Evolutionary conservation across 192 early-diverging fungal genomes (phyloP), one percentile per base, ranked within the genome.

Genomic region (Coemansia sp.): DNA sequence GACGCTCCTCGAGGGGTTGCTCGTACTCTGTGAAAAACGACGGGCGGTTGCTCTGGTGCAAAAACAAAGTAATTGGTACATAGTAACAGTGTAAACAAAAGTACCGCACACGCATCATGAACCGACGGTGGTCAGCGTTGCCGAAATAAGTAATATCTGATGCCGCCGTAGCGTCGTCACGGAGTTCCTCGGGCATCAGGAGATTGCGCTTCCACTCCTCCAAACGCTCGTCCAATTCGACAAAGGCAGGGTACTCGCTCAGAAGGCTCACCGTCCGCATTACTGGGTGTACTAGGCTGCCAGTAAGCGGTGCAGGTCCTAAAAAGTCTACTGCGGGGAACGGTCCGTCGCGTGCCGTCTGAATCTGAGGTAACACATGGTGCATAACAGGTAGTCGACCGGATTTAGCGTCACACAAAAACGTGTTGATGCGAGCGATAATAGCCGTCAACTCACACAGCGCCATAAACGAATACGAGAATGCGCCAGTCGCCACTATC

Each of bases 91-190:
- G 80, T 52, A 82, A 59, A 59, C 80, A 82, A 18, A 82, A 77
- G 49, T 82, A 82, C 15, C 80, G 74, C 62, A 82, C 80, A 12
- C 80, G 80, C 80, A 82, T 82, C 80, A 82, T 82, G 41, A 82
- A 82, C 47, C 80, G 70, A 2, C 80, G 75, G n/a, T 82, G 80
- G 40, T 82, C 80, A 10, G 80, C 80, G 1, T 64, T 76, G 56
- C 80, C 80, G 45, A 82, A 82, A 27, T 77, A 82, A 20, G 80
- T 69, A 5, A 82, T 82, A 29, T 82, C 75, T 1, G 63, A 61
- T 6, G 80, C 74, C 13, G 72, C 70, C 16, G 68, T 69, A 0
- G 80, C 67, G 41, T 82, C 80, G 59, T 82, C 80, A 15, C 80
- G 74, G 68, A 82, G 63, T 7, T 82, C 80, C 52, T 82, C 80